phyloP scores from a whole-genome alignment of 164 flowering plant genomes.

The Chimonanthus praecox region DNA sequence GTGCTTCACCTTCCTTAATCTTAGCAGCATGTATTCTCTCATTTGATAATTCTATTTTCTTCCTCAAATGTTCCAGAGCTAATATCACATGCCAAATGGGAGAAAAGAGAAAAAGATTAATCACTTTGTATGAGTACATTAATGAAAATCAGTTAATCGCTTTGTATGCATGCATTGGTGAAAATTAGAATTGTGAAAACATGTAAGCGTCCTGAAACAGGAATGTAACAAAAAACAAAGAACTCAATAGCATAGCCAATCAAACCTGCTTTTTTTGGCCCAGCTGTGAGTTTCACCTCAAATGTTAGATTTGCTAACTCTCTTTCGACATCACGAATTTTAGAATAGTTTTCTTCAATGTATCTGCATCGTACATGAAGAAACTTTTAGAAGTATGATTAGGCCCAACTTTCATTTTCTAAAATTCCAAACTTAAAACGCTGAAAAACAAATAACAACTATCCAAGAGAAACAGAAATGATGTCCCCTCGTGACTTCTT shows the following conservation, averaged over 20 bases:
- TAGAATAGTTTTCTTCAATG: constrained; percentile 89
- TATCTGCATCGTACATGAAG: constrained; percentile 39
- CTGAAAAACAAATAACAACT: background rate
- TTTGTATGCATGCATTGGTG: background rate
- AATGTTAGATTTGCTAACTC: constrained; percentile 71
- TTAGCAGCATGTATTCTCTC: constrained; percentile 77
- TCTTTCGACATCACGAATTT: constrained; percentile 91
- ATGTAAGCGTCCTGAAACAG: background rate
- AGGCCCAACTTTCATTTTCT: background rate
- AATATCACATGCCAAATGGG: constrained; percentile 14
- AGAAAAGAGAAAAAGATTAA: constrained; percentile 8
- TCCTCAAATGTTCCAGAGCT: constrained; percentile 90
- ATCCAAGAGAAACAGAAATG: background rate
- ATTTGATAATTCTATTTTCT: constrained; percentile 84
- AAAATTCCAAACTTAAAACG: background rate
- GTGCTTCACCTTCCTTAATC: constrained; percentile 82
- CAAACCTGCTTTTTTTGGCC: constrained; percentile 95
- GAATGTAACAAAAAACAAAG: constrained; percentile 1
- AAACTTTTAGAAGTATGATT: constrained; percentile 1
- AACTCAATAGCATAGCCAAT: constrained; percentile 9
- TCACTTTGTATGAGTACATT: background rate
- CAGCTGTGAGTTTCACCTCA: constrained; percentile 96
- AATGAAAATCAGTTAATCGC: no score
- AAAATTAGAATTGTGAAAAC: constrained; percentile 3
- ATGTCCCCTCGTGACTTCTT: no score